A percentile compares a stretch with the other conserved stretches of the same genome.
Evolutionary conservation across 2,329 filamentous ascomycete genomes (phyloP).

Genomic region (Penicillium sclerotigenum): DNA sequence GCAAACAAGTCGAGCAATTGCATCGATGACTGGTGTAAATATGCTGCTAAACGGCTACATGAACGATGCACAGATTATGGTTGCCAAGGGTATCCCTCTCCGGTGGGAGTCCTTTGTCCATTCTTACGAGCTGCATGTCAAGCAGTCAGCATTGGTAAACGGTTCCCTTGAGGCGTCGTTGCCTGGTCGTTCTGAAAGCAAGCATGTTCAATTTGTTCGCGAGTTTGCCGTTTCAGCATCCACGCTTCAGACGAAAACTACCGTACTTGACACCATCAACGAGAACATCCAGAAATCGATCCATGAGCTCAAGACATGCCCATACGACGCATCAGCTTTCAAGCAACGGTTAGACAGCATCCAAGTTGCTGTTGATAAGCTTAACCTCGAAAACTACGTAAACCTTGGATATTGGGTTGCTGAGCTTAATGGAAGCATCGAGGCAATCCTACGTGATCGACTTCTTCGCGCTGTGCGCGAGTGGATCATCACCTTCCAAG

Average conservation of each 20-base stretch:
- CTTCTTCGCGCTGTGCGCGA: conserved; percentile 78
- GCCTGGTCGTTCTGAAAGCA: conserved; percentile 69
- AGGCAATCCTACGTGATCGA: conserved; percentile 73
- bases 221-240: conserved; percentile 88
- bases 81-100: conserved; percentile 82
- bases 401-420: conserved; percentile 90
- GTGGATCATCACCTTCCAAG: conserved; percentile 85
- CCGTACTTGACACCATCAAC: conserved; percentile 73
- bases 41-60: conserved; percentile 86
- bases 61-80: conserved; percentile 80
- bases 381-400: conserved; percentile 93
- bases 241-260: conserved; percentile 81
- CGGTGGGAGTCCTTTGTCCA: conserved; percentile 98
- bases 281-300: conserved; percentile 78
- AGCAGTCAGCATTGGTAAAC: conserved; percentile 59
- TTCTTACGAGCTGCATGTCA: conserved; percentile 86
- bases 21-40: conserved; percentile 80
- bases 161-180: conserved; percentile 58
- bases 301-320: conserved; percentile 76
- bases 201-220: conserved; percentile 93
- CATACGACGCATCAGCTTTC: conserved; percentile 78
- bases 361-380: conserved; percentile 88
- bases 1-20: conserved; percentile 81
- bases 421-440: conserved; percentile 80
- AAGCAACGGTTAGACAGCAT: conserved; percentile 77